Percentiles rank a stretch among this genome's conserved stretches.
These are phyloP conservation scores for Ramichloridium luteum DNA, from an alignment of 2,329 filamentous ascomycete species.

Conservation along the genomic window DNA sequence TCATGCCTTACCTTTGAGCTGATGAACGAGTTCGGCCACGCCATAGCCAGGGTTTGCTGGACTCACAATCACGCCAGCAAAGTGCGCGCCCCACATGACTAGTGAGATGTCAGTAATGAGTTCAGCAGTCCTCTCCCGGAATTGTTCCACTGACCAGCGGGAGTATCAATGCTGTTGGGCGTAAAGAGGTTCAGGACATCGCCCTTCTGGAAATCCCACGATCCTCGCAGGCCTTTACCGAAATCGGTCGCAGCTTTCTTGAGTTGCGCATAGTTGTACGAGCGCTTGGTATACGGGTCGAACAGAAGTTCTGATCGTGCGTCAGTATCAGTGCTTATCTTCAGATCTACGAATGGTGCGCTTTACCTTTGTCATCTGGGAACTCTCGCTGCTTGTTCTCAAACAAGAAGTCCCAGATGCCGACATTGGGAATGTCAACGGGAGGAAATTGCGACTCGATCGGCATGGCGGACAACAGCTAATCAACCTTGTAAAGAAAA, in stretches of 20 bases:
- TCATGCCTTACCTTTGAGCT: conserved; percentile 59
- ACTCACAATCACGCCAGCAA: conserved; percentile 70
- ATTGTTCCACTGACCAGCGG: too few relatives aligned
- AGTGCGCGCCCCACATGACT: conserved; percentile 70
- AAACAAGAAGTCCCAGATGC: conserved; percentile 70
- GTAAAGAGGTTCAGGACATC: conserved; percentile 74
- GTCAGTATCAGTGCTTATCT: conserved; percentile 2
- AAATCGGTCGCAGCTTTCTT: conserved; percentile 58
- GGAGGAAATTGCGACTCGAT: conserved; percentile 37
- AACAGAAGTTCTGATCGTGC: conserved; percentile 39
- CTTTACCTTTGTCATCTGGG: conserved; percentile 60
- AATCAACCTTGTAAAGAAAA: too few relatives aligned
- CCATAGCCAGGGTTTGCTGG: conserved; percentile 85
- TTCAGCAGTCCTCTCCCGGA: too few relatives aligned
- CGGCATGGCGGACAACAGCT: conserved; percentile 12
- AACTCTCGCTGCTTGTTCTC: conserved; percentile 52
- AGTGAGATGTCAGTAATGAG: too few relatives aligned
- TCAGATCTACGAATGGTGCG: neutral
- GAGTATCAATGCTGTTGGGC: conserved; percentile 76
- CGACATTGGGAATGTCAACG: conserved; percentile 58
- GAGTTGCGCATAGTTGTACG: conserved; percentile 60
- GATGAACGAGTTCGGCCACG: conserved; percentile 67
- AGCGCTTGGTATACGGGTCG: conserved; percentile 56
- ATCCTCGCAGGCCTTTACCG: conserved; percentile 61
- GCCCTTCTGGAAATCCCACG: conserved; percentile 67